Evolutionary conservation across 352 stramenopile genomes (phyloP).

Genomic region (Aphanomyces astaci): DNA sequence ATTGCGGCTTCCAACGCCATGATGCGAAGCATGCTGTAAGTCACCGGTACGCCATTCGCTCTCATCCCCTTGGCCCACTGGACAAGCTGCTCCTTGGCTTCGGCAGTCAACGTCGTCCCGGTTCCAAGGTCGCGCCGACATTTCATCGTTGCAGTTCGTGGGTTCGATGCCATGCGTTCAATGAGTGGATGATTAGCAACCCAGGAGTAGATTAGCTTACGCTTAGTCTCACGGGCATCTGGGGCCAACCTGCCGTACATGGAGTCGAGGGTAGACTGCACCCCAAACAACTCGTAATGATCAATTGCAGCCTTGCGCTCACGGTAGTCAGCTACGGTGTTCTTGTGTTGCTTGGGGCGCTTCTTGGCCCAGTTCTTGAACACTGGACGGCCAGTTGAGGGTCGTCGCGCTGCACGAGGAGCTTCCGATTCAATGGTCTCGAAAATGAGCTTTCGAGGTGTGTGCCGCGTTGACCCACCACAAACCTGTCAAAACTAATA

Average conservation of each 20-base stretch:
- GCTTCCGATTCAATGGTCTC: too few relatives aligned
- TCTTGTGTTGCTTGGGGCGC: background rate
- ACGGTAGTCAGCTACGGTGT: background rate
- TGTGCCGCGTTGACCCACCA: too few relatives aligned
- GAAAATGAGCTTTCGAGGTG: too few relatives aligned
- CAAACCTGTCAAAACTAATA: too few relatives aligned
- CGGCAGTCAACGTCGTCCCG: slow-evolving; percentile 20
- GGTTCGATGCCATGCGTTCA: background rate
- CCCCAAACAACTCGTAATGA: background rate
- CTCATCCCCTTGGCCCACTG: slow-evolving; percentile 24
- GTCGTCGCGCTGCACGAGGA: background rate
- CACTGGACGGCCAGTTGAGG: background rate
- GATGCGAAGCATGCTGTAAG: slow-evolving; percentile 20
- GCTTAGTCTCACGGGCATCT: background rate
- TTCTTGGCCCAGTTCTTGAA: background rate
- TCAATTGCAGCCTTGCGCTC: background rate
- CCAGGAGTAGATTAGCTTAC: background rate
- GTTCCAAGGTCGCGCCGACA: background rate
- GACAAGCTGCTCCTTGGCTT: slow-evolving; percentile 23
- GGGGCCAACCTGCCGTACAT: background rate
- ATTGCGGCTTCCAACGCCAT: slow-evolving; percentile 23
- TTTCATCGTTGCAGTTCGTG: background rate
- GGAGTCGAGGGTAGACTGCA: background rate
- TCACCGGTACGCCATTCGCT: slow-evolving; percentile 26
- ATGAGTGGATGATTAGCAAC: background rate